A percentile compares a stretch with the other conserved stretches of the same genome.
phyloP scores from a whole-genome alignment of 2,329 filamentous ascomycete genomes.

The Lachnum nothofagi region DNA sequence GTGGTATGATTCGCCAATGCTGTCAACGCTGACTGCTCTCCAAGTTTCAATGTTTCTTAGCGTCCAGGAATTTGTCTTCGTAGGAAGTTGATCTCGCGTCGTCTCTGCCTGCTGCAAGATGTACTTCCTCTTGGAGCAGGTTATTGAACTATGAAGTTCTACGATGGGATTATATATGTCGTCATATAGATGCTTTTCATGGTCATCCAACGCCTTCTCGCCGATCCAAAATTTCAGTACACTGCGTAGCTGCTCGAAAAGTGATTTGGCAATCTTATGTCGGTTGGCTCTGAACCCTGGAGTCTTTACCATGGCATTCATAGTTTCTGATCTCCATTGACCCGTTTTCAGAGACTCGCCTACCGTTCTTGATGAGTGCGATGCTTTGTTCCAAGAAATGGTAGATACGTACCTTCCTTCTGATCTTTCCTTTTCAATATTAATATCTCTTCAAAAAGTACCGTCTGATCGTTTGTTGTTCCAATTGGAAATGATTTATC shows the following conservation, averaged over 20 bases:
- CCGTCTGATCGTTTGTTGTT: not conserved
- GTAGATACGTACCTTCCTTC: not conserved
- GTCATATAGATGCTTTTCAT: not conserved
- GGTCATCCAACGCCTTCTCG: not conserved
- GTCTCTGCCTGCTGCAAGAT: not conserved
- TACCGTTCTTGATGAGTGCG: not conserved
- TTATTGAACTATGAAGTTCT: not conserved
- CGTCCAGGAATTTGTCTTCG: not conserved
- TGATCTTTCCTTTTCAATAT: not conserved
- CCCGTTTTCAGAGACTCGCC: not conserved
- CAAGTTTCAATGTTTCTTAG: not conserved
- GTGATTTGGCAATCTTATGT: not conserved
- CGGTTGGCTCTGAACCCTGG: not conserved
- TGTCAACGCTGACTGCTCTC: not conserved
- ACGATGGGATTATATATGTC: not conserved
- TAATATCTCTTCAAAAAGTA: not conserved
- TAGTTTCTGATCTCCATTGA: not conserved
- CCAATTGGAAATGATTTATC: not conserved
- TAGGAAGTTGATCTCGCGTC: not conserved
- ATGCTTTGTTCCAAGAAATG: not conserved
- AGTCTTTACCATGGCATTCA: not conserved
- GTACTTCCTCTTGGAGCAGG: not conserved
- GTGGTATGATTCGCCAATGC: not conserved
- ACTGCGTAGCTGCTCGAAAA: not conserved
- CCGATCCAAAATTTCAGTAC: not conserved